Evolutionary conservation across 805 yeast genomes (phyloP), one percentile per base, ranked within the genome.

Genomic region (Nadsonia fulvescens): DNA sequence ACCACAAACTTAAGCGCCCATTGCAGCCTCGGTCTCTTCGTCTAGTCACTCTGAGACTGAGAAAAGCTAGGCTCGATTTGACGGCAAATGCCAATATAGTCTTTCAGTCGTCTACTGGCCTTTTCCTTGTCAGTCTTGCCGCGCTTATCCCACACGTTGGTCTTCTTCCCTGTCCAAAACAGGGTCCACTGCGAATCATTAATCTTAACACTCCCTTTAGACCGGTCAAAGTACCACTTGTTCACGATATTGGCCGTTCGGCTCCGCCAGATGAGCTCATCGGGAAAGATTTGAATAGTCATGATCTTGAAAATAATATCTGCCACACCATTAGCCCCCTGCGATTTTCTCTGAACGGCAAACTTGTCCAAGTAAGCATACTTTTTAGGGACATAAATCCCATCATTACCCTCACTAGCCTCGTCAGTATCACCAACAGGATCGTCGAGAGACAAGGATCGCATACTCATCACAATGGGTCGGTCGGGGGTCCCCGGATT

Each of bases 191-290:
- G 37, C 6, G 49, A 32, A 22, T 53, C 52, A 2, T 55, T 50
- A 10, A 72, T 42, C 26, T 61, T 57, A 15, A 70, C 43, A 14
- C 73, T 70, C 1, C 93, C 93, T 10, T 60, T 53, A 20, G 93
- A 73, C 35, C 98, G 58, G 43, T 89, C 95, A 49, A 86, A 89
- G 45, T 86, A 86, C 98, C 98, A 89, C 43, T 82, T 82, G 54
- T 89, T 89, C 5, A 89, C 94, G 0, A 94, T 93, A 47, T 89
- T 89, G 29, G 54, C 64, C 31, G 63, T 63, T 23, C 93, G 56
- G 1, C 96, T 86, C 40, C 98, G 64, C 98, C 98, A 89, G 2
- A 89, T 53, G 8, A 82, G 47, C 43, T 81, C 89, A 9, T 61
- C 51, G 0, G 79, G 76, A 43, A 71, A 83, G 18, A 68, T 48